phyloP scores from a whole-genome alignment of 2,329 filamentous ascomycete species.

The Sclerotinia subarctica region DNA sequence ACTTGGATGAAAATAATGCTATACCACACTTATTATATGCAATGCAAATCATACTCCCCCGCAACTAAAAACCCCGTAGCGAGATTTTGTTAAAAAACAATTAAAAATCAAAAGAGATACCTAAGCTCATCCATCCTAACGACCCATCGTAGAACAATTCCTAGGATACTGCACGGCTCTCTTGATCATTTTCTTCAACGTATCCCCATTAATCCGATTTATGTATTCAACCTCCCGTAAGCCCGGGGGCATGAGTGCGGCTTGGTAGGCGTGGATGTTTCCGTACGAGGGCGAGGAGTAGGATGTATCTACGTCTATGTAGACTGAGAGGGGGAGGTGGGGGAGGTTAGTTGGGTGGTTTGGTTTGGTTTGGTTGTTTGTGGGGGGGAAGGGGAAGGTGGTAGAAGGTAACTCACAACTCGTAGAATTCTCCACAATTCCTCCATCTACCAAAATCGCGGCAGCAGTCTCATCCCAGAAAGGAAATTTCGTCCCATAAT shows the following conservation, averaged over 20 bases:
- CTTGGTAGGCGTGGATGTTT: constrained; percentile 45
- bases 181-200: constrained; percentile 41
- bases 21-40: background rate
- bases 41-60: no score
- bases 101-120: background rate
- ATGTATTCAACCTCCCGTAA: constrained; percentile 44
- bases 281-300: constrained; percentile 44
- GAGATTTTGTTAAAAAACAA: no score
- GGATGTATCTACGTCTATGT: constrained; percentile 44
- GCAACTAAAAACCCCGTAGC: background rate
- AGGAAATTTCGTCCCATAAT: constrained; percentile 43
- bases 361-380: no score
- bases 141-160: constrained; percentile 14
- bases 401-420: constrained; percentile 30
- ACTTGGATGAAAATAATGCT: background rate
- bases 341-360: background rate
- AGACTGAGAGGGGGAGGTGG: constrained; percentile 33
- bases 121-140: background rate
- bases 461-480: constrained; percentile 48
- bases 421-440: constrained; percentile 41
- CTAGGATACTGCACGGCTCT: constrained; percentile 36
- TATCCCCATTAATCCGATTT: constrained; percentile 40
- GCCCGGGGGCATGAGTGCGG: constrained; percentile 40
- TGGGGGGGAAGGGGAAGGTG: no score
- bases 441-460: constrained; percentile 42